A percentile compares a stretch with the other conserved stretches of the same genome.
Evolutionary conservation across 805 yeast species (phyloP).

Genomic region (Wickerhamiella lipophila): DNA sequence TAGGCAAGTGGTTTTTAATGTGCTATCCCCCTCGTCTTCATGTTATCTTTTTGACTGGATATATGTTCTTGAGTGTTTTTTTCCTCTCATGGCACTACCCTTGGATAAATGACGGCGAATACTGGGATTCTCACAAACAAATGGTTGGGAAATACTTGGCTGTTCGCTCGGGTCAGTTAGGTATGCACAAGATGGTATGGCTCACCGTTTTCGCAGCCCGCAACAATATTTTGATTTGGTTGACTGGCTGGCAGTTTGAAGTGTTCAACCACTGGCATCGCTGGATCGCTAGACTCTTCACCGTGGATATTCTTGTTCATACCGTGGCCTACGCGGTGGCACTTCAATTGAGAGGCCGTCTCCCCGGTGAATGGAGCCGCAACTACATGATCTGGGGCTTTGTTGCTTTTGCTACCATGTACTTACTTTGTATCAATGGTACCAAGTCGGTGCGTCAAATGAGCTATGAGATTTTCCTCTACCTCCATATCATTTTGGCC

Average conservation of each 20-base stretch:
- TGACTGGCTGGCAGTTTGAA: constrained; percentile 45
- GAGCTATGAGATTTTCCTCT: constrained; percentile 45
- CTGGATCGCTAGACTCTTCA: constrained; percentile 44
- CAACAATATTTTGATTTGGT: constrained; percentile 45
- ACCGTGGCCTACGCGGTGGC: constrained; percentile 37
- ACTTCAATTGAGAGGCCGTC: constrained; percentile 22
- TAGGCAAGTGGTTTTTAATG: neutral
- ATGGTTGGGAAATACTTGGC: constrained; percentile 19
- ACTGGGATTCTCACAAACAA: neutral
- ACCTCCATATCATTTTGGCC: constrained; percentile 44
- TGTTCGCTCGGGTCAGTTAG: constrained; percentile 27
- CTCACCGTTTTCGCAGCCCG: constrained; percentile 53
- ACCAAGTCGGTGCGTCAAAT: constrained; percentile 43
- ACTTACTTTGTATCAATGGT: constrained; percentile 31
- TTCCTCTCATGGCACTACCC: constrained; percentile 8
- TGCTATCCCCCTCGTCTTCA: constrained; percentile 10
- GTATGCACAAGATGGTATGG: constrained; percentile 34
- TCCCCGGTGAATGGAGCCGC: constrained; percentile 12
- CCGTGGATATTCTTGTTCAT: constrained; percentile 40
- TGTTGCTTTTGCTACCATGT: constrained; percentile 21
- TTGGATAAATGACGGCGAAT: neutral
- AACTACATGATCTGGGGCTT: constrained; percentile 23
- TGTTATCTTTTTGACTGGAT: neutral
- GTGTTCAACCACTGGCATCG: constrained; percentile 48
- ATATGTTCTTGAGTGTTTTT: neutral